phyloP scores from a whole-genome alignment of 179 eudicot species.

The Dionaea muscipula region DNA sequence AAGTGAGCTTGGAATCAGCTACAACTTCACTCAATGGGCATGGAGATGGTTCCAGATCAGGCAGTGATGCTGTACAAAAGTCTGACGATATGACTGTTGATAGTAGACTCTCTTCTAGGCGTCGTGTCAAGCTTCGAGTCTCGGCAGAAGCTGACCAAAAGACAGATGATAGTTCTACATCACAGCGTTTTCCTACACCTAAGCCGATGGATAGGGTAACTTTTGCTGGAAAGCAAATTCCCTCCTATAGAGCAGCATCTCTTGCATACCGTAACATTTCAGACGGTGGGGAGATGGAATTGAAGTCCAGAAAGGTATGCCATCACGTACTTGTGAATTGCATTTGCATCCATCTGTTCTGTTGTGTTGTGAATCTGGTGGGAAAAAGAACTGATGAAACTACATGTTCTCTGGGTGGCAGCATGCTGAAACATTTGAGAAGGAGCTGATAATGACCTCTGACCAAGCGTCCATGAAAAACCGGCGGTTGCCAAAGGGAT shows the following conservation, averaged over 20 bases:
- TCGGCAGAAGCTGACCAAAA: slow-evolving; percentile 57
- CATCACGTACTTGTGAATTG: too few relatives aligned
- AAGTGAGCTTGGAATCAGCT: slow-evolving; percentile 89
- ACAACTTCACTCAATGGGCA: slow-evolving; percentile 72
- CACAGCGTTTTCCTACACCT: slow-evolving; percentile 38
- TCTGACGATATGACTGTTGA: slow-evolving; percentile 87
- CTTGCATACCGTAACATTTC: slow-evolving; percentile 29
- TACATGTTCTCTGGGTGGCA: slow-evolving; percentile 13
- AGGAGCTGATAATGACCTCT: slow-evolving; percentile 82
- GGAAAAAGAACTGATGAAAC: slow-evolving; percentile 2
- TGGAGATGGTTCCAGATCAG: slow-evolving; percentile 57
- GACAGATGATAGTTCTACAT: slow-evolving; percentile 79
- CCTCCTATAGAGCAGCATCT: slow-evolving; percentile 45
- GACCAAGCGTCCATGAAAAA: slow-evolving; percentile 79
- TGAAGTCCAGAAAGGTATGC: slow-evolving; percentile 40
- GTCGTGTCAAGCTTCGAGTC: slow-evolving; percentile 43
- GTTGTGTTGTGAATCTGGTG: too few relatives aligned
- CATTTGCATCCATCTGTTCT: too few relatives aligned
- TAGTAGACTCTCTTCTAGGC: slow-evolving; percentile 60
- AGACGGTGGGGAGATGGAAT: slow-evolving; percentile 41
- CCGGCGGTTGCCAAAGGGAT: slow-evolving; percentile 74
- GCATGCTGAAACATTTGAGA: slow-evolving; percentile 59
- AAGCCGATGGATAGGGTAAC: slow-evolving; percentile 52
- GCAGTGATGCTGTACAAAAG: slow-evolving; percentile 67
- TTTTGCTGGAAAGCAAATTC: slow-evolving; percentile 81